A percentile compares a stretch with the other conserved stretches of the same genome.
These are phyloP conservation scores for Lactarius sp. DNA, from an alignment of 768 basidiomycete genomes.

Conservation along the genomic window DNA sequence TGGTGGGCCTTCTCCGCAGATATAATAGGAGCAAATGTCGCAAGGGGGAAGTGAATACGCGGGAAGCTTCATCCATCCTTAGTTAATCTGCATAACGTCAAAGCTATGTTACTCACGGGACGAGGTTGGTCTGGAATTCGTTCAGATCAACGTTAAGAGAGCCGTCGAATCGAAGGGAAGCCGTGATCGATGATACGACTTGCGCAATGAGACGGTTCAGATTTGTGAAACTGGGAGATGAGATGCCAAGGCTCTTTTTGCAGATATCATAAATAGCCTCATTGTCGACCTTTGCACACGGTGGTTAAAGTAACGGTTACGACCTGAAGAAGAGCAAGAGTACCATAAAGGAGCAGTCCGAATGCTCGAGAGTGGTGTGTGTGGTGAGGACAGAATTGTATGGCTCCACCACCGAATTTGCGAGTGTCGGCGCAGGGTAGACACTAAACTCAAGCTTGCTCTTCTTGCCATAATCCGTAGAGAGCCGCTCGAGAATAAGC, in stretches of 20 bases:
- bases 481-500: conserved; percentile 92
- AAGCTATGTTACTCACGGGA: conserved; percentile 38
- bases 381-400: conserved; percentile 98
- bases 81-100: background rate
- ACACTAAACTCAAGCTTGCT: conserved; percentile 98
- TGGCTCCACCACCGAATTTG: conserved; percentile 96
- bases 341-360: conserved; percentile 99
- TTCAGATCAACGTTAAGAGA: conserved; percentile 64
- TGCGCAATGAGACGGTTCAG: conserved; percentile 64
- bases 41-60: conserved; percentile 64
- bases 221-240: conserved; percentile 58
- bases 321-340: background rate
- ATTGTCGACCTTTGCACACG: conserved; percentile 43
- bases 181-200: conserved; percentile 47
- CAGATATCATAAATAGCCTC: conserved; percentile 69
- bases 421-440: conserved; percentile 91
- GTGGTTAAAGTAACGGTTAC: background rate
- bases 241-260: conserved; percentile 51
- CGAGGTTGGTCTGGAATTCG: conserved; percentile 69
- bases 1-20: conserved; percentile 60
- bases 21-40: conserved; percentile 62
- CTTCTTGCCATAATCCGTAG: conserved; percentile 99
- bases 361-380: conserved; percentile 98
- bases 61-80: conserved; percentile 41
- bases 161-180: conserved; percentile 57